Conservation (phyloP, 257 asterid genomes). For the Plectranthus barbatus region DNA sequence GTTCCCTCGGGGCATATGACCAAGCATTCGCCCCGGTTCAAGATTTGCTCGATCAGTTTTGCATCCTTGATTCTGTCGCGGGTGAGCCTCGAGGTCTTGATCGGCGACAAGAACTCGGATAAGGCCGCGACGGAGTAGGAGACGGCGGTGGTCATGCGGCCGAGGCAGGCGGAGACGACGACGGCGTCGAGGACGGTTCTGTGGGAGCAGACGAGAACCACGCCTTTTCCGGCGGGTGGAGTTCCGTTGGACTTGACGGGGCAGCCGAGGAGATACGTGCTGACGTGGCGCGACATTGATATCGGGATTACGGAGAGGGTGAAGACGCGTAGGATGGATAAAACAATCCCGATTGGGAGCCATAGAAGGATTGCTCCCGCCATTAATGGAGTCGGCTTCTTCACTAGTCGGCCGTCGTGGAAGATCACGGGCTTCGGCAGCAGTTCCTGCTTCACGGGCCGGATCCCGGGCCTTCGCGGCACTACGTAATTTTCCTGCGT, state of each 20-base stretch:
- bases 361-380: constrained; percentile 21
- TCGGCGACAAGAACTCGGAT: constrained; percentile 15
- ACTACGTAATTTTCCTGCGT: constrained; percentile 21
- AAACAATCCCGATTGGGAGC: constrained; percentile 26
- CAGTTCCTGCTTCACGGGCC: not conserved
- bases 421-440: constrained; percentile 30
- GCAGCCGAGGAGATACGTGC: not conserved
- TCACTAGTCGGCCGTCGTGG: constrained; percentile 33
- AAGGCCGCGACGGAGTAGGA: constrained; percentile 19
- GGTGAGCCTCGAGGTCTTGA: constrained; percentile 13
- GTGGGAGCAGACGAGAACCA: constrained; percentile 19
- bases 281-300: not conserved
- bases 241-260: constrained; percentile 9
- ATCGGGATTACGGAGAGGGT: not conserved
- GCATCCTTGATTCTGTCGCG: constrained; percentile 18
- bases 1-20: constrained; percentile 33
- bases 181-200: constrained; percentile 13
- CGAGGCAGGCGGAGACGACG: constrained; percentile 16
- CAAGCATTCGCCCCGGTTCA: not conserved
- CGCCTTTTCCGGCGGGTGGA: not conserved
- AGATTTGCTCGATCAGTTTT: not conserved
- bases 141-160: constrained; percentile 20
- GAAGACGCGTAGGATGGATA: constrained; percentile 12
- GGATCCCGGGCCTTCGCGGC: not conserved
- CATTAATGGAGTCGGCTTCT: constrained; percentile 21